Percentiles rank a stretch among this genome's conserved stretches.
Conservation (phyloP, 768 basidiomycete genomes). For the Tulasnella calospora region DNA sequence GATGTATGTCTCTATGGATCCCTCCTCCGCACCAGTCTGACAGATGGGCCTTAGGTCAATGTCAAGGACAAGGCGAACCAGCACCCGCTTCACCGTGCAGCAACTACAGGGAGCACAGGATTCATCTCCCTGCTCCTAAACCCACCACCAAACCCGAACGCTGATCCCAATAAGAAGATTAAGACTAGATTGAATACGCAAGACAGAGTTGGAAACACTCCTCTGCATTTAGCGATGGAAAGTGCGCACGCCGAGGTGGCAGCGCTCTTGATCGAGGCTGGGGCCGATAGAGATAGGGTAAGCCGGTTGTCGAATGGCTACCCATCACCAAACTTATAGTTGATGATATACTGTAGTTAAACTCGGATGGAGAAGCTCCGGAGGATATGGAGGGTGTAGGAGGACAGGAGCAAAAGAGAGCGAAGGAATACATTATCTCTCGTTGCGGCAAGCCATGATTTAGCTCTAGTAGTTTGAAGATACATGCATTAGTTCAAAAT, state of each 20-base stretch:
- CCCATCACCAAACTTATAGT: not conserved
- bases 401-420: constrained; percentile 79
- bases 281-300: constrained; percentile 86
- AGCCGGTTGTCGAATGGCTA: constrained; percentile 34
- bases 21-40: constrained; percentile 31
- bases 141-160: constrained; percentile 50
- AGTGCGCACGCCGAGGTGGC: constrained; percentile 90
- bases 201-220: constrained; percentile 86
- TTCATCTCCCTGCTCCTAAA: constrained; percentile 83
- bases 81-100: constrained; percentile 89
- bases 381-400: constrained; percentile 88
- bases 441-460: constrained; percentile 57
- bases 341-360: constrained; percentile 48
- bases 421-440: constrained; percentile 68
- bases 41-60: constrained; percentile 63
- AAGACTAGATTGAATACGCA: constrained; percentile 83
- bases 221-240: constrained; percentile 95
- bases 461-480: not conserved
- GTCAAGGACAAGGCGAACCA: constrained; percentile 92
- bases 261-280: constrained; percentile 86
- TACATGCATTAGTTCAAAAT: not conserved
- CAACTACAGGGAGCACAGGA: constrained; percentile 87
- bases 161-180: constrained; percentile 43
- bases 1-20: constrained; percentile 60
- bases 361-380: constrained; percentile 78